phyloP scores from a whole-genome alignment of 2,329 filamentous ascomycete species.

The Xylaria digitata region DNA sequence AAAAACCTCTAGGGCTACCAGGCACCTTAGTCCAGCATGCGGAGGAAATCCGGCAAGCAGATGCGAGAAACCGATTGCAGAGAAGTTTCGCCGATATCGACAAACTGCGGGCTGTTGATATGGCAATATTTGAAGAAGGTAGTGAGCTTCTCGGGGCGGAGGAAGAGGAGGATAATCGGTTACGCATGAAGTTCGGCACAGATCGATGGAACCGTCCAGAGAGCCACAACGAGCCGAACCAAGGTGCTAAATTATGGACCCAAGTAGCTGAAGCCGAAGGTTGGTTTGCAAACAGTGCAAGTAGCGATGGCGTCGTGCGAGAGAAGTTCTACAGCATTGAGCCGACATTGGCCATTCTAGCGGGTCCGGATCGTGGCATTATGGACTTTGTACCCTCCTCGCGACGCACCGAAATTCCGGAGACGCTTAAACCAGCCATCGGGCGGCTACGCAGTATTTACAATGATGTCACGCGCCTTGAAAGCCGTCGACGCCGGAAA shows the following conservation, averaged over 20 bases:
- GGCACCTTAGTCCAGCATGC: constrained; percentile 88
- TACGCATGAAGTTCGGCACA: constrained; percentile 84
- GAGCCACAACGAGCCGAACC: constrained; percentile 73
- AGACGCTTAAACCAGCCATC: constrained; percentile 82
- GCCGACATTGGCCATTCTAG: constrained; percentile 78
- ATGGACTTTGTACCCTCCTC: constrained; percentile 92
- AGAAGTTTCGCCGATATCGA: constrained; percentile 88
- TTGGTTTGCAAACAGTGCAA: constrained; percentile 77
- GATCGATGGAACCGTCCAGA: constrained; percentile 82
- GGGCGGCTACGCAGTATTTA: constrained; percentile 80
- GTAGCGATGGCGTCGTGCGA: constrained; percentile 71
- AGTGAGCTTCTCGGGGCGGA: constrained; percentile 81
- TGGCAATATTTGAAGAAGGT: constrained; percentile 84
- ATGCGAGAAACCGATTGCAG: constrained; percentile 81
- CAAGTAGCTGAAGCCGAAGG: constrained; percentile 84
- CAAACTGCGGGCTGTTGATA: constrained; percentile 85
- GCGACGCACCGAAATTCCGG: constrained; percentile 80
- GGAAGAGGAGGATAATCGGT: constrained; percentile 81
- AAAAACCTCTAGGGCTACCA: constrained; percentile 92
- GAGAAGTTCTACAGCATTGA: constrained; percentile 83
- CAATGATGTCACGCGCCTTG: constrained; percentile 86
- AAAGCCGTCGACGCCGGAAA: constrained; percentile 82
- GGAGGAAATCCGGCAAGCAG: constrained; percentile 91
- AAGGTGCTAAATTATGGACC: constrained; percentile 75
- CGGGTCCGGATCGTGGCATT: constrained; percentile 81